Conservation (phyloP, 2,329 filamentous ascomycete species). For the Monilinia aucupariae region DNA sequence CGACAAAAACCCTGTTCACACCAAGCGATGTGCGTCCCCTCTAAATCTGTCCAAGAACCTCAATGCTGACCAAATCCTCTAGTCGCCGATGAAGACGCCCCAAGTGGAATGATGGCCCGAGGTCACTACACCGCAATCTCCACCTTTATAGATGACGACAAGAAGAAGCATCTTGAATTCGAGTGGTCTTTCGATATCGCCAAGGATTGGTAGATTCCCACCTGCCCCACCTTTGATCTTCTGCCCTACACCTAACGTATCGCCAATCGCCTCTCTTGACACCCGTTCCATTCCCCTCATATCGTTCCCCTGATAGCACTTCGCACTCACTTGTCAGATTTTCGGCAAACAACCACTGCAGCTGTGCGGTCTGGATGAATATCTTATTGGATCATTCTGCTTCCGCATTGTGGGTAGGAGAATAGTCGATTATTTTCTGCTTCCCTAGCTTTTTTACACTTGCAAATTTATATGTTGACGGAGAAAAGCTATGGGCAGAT, state of each 20-base stretch:
- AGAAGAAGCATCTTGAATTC: constrained; percentile 83
- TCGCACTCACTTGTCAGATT: constrained; percentile 4
- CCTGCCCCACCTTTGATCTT: not conserved
- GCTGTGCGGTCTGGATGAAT: not conserved
- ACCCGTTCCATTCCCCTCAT: not conserved
- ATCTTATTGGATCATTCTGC: not conserved
- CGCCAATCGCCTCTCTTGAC: not conserved
- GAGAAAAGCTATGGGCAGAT: constrained; percentile 11
- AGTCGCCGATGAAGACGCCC: constrained; percentile 91
- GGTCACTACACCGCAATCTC: constrained; percentile 87
- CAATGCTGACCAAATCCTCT: not conserved
- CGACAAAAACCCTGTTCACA: constrained; percentile 75
- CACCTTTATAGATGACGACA: constrained; percentile 92
- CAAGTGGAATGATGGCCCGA: constrained; percentile 81
- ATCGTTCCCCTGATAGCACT: not conserved
- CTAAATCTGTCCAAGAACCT: not conserved
- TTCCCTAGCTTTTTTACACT: not conserved
- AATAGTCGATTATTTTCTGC: not conserved
- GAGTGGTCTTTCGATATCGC: constrained; percentile 95
- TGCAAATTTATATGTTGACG: not conserved
- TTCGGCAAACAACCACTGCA: not conserved
- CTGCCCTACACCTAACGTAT: not conserved
- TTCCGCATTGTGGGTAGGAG: not conserved
- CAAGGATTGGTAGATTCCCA: constrained; percentile 74
- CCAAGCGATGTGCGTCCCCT: constrained; percentile 75